phyloP scores from a whole-genome alignment of 2,329 filamentous ascomycete genomes.

The Colletotrichum sp. region DNA sequence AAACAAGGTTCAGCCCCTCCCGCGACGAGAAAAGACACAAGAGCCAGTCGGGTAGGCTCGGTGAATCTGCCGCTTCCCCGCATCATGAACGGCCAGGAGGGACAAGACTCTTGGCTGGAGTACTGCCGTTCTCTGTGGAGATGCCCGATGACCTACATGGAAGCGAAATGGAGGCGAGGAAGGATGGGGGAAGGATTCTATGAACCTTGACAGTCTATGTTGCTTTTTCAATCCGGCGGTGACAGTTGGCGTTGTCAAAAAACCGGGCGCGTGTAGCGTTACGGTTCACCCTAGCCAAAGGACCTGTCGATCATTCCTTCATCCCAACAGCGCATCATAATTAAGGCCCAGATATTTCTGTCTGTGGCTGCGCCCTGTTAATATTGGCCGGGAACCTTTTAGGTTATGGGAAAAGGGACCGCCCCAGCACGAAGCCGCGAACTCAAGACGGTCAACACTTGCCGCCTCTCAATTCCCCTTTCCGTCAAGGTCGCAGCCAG shows the following conservation, averaged over 20 bases:
- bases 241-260: background rate
- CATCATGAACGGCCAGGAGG: background rate
- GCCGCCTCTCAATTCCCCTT: background rate
- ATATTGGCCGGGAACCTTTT: background rate
- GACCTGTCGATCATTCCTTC: slow-evolving; percentile 9
- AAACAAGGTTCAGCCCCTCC: slow-evolving; percentile 23
- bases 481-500: background rate
- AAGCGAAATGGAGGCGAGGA: background rate
- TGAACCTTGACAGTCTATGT: background rate
- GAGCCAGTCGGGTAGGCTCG: slow-evolving; percentile 1
- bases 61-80: background rate
- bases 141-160: background rate
- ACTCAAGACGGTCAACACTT: background rate
- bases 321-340: background rate
- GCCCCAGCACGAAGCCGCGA: background rate
- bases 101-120: background rate
- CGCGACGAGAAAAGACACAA: background rate
- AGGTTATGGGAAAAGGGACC: background rate
- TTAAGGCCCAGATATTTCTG: background rate
- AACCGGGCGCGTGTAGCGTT: background rate
- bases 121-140: background rate
- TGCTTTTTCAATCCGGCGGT: background rate
- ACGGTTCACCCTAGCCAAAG: background rate
- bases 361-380: background rate
- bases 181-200: background rate